Evolutionary conservation across 2,329 filamentous ascomycete species (phyloP), one percentile per base, ranked within the genome.

Genomic region (Sarocladium strictum): DNA sequence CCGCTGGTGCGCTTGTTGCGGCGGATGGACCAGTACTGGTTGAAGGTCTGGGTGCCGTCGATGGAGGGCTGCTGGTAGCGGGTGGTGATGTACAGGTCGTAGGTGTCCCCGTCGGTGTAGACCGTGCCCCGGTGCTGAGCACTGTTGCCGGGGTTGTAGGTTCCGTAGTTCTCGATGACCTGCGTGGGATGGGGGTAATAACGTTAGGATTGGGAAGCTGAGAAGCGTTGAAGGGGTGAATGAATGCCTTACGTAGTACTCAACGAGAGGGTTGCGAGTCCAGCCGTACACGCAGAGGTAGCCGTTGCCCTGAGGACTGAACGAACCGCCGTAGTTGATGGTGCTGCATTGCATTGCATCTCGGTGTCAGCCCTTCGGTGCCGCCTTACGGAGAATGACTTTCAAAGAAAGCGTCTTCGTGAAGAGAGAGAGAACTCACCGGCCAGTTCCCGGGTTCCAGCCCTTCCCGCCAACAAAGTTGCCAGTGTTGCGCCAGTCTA

Each of bases 1-100:
- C 79, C 79, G 27, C 73, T 69, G 21, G 68, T 67, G 38, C 77
- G 70, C 71, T 80, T 77, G 55, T 58, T 61, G 50, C 65, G 63
- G 56, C 79, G 72, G 21, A 83, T 73, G 12, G 72, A 75, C 75
- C 75, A 78, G 67, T 71, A 79, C 67, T 79, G 76, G 60, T 74
- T 63, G 59, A 79, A 78, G 59, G 75, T 78, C 53, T 58, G 56
- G 14, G 73, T 78, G 55, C 76, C 76, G 57, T 73, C 63, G 58
- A 78, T 77, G 52, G 68, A 72, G n/a, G 75, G 74, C 61, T 69
- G 65, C 61, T 76, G 73, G 59, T 63, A 58, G 47, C 68, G 66
- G 41, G 59, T 62, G 40, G 63, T 65, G 52, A 60, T 59, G 62
- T 69, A 72, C 59, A 72, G 62, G 56, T 71, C 62, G 60, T 72